A percentile compares a stretch with the other conserved stretches of the same genome.
Evolutionary conservation across 345 rosid species (phyloP).

Genomic region (Alliaria petiolata): DNA sequence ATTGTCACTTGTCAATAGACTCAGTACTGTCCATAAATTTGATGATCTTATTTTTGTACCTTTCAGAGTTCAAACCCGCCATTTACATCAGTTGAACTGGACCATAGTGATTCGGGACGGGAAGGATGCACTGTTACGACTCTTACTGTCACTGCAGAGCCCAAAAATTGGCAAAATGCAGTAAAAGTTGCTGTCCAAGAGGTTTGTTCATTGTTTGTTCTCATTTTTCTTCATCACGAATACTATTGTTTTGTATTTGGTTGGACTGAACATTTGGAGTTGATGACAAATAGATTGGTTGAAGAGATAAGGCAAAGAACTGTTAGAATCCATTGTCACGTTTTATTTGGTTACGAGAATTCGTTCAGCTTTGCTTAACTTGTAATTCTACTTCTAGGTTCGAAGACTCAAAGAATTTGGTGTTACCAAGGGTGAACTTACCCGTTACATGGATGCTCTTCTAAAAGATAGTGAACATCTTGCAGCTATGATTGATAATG

Average conservation of each 20-base stretch:
- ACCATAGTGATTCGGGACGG: slow-evolving; percentile 99
- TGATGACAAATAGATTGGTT: slow-evolving; percentile 1
- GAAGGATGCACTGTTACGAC: slow-evolving; percentile 99
- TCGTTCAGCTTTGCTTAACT: slow-evolving; percentile 3
- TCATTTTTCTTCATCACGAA: neutral
- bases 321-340: neutral
- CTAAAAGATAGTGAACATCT: slow-evolving; percentile 98
- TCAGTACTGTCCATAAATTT: neutral
- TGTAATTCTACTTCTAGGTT: slow-evolving; percentile 50
- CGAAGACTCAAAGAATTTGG: slow-evolving; percentile 99
- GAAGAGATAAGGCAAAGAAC: slow-evolving; percentile 3
- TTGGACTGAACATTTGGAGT: slow-evolving; percentile 5
- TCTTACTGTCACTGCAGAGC: slow-evolving; percentile 97
- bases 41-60: slow-evolving; percentile 25
- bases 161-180: slow-evolving; percentile 95
- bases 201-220: slow-evolving; percentile 41
- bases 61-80: slow-evolving; percentile 99
- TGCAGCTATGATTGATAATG: slow-evolving; percentile 96
- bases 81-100: slow-evolving; percentile 96
- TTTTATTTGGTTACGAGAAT: slow-evolving; percentile 10
- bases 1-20: neutral
- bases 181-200: slow-evolving; percentile 95
- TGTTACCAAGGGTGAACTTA: slow-evolving; percentile 94
- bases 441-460: slow-evolving; percentile 96
- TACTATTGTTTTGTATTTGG: neutral